A percentile compares a stretch with the other conserved stretches of the same genome.
Evolutionary conservation across 176 grass and related monocot genomes (phyloP).

Genomic region (Oryza australiensis): DNA sequence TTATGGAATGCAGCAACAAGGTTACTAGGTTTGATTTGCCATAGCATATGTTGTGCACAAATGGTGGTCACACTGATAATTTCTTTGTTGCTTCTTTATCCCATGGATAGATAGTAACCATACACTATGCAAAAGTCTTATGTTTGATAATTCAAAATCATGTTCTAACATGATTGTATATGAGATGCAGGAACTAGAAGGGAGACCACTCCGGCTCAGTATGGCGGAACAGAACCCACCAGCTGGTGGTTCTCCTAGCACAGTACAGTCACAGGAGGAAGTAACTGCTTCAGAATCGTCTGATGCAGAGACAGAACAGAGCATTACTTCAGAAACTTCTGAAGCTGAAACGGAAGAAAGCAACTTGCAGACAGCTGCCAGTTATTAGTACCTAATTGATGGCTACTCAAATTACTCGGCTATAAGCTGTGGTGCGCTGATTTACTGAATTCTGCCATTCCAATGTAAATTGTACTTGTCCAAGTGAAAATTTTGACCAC

Average conservation of each 20-base stretch:
- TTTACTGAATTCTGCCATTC: neutral
- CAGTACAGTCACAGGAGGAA: slow-evolving; percentile 23
- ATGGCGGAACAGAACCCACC: slow-evolving; percentile 52
- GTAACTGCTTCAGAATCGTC: slow-evolving; percentile 27
- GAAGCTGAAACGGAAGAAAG: slow-evolving; percentile 38
- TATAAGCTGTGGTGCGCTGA: neutral
- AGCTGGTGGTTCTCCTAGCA: slow-evolving; percentile 39
- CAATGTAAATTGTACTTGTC: slow-evolving; percentile 10
- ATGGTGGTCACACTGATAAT: neutral
- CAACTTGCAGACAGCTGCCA: slow-evolving; percentile 41
- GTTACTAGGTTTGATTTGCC: neutral
- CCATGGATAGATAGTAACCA: neutral
- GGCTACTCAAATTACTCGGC: neutral
- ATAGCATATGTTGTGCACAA: slow-evolving; percentile 8
- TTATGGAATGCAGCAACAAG: neutral
- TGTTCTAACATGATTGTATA: slow-evolving; percentile 12
- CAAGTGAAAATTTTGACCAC: slow-evolving; percentile 36
- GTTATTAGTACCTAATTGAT: slow-evolving; percentile 24
- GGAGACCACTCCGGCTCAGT: slow-evolving; percentile 72
- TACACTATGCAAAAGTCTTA: neutral
- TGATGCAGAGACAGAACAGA: neutral
- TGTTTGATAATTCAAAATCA: neutral
- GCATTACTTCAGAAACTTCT: slow-evolving; percentile 21
- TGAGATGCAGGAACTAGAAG: slow-evolving; percentile 71
- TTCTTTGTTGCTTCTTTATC: neutral